Conservation (phyloP, 768 basidiomycete genomes). For the Neoboletus brunneissimus region DNA sequence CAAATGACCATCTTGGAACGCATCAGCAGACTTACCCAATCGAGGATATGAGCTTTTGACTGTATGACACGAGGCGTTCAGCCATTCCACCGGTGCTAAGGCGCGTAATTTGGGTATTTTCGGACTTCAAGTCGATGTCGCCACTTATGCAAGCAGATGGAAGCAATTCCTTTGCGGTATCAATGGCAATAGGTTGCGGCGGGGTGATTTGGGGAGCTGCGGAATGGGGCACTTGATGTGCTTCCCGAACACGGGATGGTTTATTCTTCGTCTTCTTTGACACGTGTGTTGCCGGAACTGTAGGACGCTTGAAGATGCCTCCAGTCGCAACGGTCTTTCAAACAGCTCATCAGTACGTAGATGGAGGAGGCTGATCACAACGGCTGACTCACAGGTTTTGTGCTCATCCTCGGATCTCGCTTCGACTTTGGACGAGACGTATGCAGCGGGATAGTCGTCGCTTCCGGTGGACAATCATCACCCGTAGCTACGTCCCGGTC, state of each 20-base stretch:
- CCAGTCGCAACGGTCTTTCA: conserved; percentile 18
- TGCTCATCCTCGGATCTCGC: conserved; percentile 29
- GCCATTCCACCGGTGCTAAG: conserved; percentile 38
- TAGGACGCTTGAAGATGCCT: conserved; percentile 18
- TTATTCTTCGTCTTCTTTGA: conserved; percentile 20
- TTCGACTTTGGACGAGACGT: conserved; percentile 10
- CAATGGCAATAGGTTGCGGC: conserved; percentile 15
- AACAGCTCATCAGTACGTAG: conserved; percentile 19
- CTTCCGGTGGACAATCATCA: conserved; percentile 1
- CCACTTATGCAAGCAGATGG: conserved; percentile 23
- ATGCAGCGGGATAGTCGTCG: neutral
- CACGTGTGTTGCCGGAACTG: conserved; percentile 15
- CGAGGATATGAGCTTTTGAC: conserved; percentile 43
- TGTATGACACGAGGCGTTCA: conserved; percentile 48
- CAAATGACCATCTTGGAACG: conserved; percentile 17
- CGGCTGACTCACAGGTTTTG: conserved; percentile 24
- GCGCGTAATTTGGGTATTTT: conserved; percentile 11
- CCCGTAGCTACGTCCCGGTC: neutral
- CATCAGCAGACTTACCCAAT: conserved; percentile 42
- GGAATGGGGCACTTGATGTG: conserved; percentile 4
- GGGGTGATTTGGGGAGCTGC: conserved; percentile 7
- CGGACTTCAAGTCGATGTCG: conserved; percentile 31
- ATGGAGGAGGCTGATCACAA: neutral
- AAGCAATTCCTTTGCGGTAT: conserved; percentile 12
- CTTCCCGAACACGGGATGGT: conserved; percentile 14